Base-by-base conservation (phyloP, 2,329 filamentous ascomycete genomes). In the Blastomyces gilchristii region DNA sequence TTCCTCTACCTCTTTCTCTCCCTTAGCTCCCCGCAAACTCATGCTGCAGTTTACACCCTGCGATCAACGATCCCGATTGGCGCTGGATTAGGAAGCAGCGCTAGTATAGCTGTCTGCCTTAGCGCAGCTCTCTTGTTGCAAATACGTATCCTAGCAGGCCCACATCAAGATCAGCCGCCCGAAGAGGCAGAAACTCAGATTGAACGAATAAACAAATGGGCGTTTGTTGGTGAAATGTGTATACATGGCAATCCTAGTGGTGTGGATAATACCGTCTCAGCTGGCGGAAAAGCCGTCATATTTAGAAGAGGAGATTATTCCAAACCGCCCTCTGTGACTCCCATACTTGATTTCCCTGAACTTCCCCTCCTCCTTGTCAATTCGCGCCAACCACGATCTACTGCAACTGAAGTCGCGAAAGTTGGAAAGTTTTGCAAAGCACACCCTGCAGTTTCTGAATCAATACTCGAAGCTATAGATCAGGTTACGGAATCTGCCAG, bases 171-270 rank as follows among this genome's bases (percentile, higher is more conserved):
- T 70, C 93, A 97, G 75, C 90, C 91, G 3, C 78, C 86, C 0
- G 87, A 91, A 62, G 94, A 99, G 77, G 90, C 90, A n/a, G 86
- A 89, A 64, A 77, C 91, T 53, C 93, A 99, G 73, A 83, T 97
- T 39, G 92, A 97, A 78, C 86, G 93, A 67, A 97, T 99, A 77
- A 99, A 99, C 76, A 85, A 89, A 65, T 99, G 95, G 94, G 92
- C 94, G 0, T 97, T 97, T 75, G 94, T 99, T 0, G 89, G 89
- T 31, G 94, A 99, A 75, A 89, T 97, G 85, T 94, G 91, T 76
- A 97, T 97, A 66, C 94, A 99, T 73, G 94, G 93, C 47, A 97
- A 96, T 71, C 94, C 94, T 0, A 96, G 91, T 0, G 94, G 94
- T 0, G 90, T 99, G 53, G 94, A 99, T 77, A 99, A 99, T 75